Percentiles rank a stretch among this genome's conserved stretches.
Conservation (phyloP, 1,284 basidiomycete species). For the Cutaneotrichosporon sp. region DNA sequence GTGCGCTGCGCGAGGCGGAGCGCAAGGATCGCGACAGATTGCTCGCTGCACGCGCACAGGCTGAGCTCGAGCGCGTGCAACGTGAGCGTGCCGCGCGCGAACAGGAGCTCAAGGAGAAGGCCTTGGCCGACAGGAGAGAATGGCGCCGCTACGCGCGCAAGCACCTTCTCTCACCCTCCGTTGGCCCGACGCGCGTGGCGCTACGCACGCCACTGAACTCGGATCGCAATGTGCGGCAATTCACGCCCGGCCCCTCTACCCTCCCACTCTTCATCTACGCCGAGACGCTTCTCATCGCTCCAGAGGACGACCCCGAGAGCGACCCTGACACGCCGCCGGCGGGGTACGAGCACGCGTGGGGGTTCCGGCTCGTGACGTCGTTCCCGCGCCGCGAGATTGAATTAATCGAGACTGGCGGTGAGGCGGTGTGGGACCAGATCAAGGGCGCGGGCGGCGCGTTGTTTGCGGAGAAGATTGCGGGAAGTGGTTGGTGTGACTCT, state of each 20-base stretch:
- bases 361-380: conserved; percentile 43
- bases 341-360: conserved; percentile 38
- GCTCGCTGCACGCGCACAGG: conserved; percentile 29
- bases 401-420: conserved; percentile 32
- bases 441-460: conserved; percentile 47
- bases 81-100: conserved; percentile 48
- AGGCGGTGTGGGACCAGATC: conserved; percentile 44
- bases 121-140: conserved; percentile 23
- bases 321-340: conserved; percentile 42
- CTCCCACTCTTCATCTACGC: conserved; percentile 46
- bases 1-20: conserved; percentile 68
- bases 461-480: conserved; percentile 47
- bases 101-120: conserved; percentile 25
- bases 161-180: conserved; percentile 37
- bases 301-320: conserved; percentile 20
- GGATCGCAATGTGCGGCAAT: conserved; percentile 39
- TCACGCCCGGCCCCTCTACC: conserved; percentile 34
- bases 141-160: conserved; percentile 50
- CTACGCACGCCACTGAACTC: conserved; percentile 42
- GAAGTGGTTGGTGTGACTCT: conserved; percentile 36
- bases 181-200: conserved; percentile 36
- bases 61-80: conserved; percentile 28
- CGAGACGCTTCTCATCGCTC: conserved; percentile 47
- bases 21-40: conserved; percentile 64
- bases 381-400: conserved; percentile 47